phyloP scores from a whole-genome alignment of 2,329 filamentous ascomycete genomes.

The Clarireedia sp. region DNA sequence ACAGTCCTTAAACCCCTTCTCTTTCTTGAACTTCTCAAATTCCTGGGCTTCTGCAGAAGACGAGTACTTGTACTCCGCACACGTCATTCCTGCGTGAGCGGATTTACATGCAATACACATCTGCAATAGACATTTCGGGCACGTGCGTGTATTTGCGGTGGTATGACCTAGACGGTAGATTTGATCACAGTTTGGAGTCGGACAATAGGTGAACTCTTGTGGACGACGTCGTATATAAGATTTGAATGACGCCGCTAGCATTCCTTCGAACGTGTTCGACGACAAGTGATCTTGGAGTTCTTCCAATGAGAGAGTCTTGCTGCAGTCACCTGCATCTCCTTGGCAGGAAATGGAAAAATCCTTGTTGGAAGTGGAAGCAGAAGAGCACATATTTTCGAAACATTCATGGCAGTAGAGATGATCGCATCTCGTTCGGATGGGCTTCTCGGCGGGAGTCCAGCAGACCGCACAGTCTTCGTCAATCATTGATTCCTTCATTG shows the following conservation, averaged over 20 bases:
- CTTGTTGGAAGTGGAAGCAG: background rate
- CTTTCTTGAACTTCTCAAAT: constrained; percentile 25
- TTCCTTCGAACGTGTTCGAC: background rate
- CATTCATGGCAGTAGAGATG: background rate
- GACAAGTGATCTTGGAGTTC: background rate
- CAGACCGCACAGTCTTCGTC: background rate
- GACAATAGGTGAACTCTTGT: background rate
- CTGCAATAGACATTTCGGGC: background rate
- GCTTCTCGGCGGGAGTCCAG: background rate
- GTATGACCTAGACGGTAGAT: background rate
- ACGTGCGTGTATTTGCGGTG: background rate
- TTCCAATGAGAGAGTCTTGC: background rate
- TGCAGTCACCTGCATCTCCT: background rate
- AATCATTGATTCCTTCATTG: background rate
- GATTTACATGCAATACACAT: background rate
- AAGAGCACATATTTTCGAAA: background rate
- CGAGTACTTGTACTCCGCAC: constrained; percentile 14
- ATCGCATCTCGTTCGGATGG: background rate
- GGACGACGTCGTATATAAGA: background rate
- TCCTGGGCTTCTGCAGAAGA: constrained; percentile 2
- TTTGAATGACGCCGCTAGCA: background rate
- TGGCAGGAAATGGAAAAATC: background rate
- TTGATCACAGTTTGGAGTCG: background rate
- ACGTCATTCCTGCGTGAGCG: constrained; percentile 1
- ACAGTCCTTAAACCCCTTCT: constrained; percentile 35